Percentiles rank a stretch among this genome's conserved stretches.
Conservation (phyloP, 345 rosid species). For the Gossypium ekmanianum region DNA sequence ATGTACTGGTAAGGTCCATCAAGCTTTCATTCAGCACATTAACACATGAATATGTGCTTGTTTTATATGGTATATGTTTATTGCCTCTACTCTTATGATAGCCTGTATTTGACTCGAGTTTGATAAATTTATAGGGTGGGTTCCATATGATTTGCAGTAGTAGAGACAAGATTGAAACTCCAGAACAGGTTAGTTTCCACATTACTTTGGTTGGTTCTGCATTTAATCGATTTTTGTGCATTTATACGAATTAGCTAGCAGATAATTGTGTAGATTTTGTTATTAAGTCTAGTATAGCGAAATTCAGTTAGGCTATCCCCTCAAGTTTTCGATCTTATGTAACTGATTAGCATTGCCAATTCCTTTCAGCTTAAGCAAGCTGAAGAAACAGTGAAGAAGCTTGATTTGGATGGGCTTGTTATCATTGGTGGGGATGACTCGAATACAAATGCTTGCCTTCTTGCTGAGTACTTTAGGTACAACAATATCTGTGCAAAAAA, state of each 20-base stretch:
- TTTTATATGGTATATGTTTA: neutral
- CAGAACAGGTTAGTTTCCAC: slow-evolving; percentile 68
- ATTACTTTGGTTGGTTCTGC: neutral
- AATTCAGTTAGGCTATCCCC: neutral
- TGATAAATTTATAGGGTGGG: slow-evolving; percentile 61
- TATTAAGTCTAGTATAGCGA: neutral
- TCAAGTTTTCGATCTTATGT: neutral
- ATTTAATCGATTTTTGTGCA: neutral
- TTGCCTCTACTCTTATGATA: neutral
- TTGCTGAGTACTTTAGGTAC: slow-evolving; percentile 89
- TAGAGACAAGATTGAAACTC: slow-evolving; percentile 96
- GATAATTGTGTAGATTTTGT: neutral
- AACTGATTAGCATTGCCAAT: slow-evolving; percentile 2
- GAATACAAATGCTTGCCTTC: slow-evolving; percentile 95
- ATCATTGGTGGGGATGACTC: slow-evolving; percentile 99
- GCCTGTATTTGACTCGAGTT: neutral
- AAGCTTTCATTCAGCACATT: neutral
- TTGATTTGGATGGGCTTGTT: slow-evolving; percentile 89
- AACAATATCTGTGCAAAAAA: neutral
- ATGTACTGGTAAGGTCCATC: neutral
- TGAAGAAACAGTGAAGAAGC: slow-evolving; percentile 83
- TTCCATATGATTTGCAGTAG: slow-evolving; percentile 99
- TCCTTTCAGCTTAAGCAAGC: slow-evolving; percentile 86
- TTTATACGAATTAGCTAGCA: neutral
- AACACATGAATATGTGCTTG: neutral